These are phyloP conservation scores for Avena sativa DNA, from an alignment of 176 grass and related monocot genomes.

Conservation along the genomic window DNA sequence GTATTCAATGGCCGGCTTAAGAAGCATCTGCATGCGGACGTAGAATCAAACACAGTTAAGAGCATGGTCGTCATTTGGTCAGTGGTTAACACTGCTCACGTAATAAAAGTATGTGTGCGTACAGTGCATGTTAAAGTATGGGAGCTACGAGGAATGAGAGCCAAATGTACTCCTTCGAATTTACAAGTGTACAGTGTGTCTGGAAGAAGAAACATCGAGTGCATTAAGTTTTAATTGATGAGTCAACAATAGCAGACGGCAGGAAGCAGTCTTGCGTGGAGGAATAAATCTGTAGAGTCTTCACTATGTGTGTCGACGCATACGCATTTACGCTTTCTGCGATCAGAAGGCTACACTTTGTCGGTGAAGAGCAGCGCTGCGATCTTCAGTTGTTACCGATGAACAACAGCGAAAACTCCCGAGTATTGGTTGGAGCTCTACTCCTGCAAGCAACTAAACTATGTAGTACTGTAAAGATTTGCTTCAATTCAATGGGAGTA, in stretches of 20 bases:
- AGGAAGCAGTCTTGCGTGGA: background rate
- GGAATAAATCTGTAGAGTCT: background rate
- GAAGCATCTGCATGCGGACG: background rate
- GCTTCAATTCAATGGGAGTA: background rate
- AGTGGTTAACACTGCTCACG: background rate
- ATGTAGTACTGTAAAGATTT: background rate
- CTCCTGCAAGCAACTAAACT: background rate
- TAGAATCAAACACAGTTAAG: background rate
- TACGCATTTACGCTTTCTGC: background rate
- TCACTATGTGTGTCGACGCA: background rate
- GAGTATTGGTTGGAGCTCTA: background rate
- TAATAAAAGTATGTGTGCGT: background rate
- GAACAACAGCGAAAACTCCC: background rate
- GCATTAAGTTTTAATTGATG: background rate
- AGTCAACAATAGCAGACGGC: background rate
- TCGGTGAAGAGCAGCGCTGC: background rate
- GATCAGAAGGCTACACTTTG: background rate
- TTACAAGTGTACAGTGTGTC: background rate
- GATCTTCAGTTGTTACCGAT: background rate
- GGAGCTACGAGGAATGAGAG: background rate
- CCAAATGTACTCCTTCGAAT: background rate
- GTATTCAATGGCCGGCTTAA: conserved; percentile 47
- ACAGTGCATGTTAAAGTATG: background rate
- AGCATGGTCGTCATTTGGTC: background rate
- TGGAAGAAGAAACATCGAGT: background rate